Conservation (phyloP, 1,139 yeast genomes). For the Wickerhamomyces sp. region DNA sequence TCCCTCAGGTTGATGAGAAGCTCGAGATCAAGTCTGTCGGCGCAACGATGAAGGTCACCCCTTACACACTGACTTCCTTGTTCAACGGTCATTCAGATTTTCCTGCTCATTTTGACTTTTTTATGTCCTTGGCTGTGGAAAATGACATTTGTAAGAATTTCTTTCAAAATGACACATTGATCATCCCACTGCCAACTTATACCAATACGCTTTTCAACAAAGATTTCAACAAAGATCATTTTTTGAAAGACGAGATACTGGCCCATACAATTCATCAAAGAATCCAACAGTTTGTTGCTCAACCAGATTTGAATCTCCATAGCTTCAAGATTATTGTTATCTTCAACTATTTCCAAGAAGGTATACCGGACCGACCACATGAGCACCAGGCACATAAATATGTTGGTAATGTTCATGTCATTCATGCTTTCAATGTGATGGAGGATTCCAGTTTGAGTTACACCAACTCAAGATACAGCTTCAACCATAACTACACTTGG, state of each 20-base stretch:
- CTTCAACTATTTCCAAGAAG: constrained; percentile 20
- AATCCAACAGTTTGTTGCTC: constrained; percentile 14
- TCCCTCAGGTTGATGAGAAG: constrained; percentile 12
- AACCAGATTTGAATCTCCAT: constrained; percentile 10
- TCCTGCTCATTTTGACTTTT: constrained; percentile 19
- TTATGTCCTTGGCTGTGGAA: constrained; percentile 15
- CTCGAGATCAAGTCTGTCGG: constrained; percentile 15
- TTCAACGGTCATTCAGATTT: constrained; percentile 16
- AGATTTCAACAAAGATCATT: constrained; percentile 15
- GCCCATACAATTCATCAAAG: constrained; percentile 12
- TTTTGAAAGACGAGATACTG: constrained; percentile 15
- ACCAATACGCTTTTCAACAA: constrained; percentile 17
- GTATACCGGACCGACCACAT: constrained; percentile 19
- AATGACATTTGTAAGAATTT: constrained; percentile 12
- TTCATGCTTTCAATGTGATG: constrained; percentile 15
- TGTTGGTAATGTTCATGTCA: constrained; percentile 20
- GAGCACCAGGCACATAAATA: constrained; percentile 21
- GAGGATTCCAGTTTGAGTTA: constrained; percentile 17
- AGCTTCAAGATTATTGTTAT: constrained; percentile 15
- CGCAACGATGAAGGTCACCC: constrained; percentile 11
- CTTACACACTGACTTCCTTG: constrained; percentile 12
- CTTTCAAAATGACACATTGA: constrained; percentile 16
- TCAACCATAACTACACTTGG: constrained; percentile 19
- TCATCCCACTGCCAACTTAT: constrained; percentile 19
- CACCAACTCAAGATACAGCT: constrained; percentile 16